Percentiles rank a stretch among this genome's conserved stretches.
Evolutionary conservation across 768 basidiomycete species (phyloP).

Genomic region (Plicaturopsis crispa): DNA sequence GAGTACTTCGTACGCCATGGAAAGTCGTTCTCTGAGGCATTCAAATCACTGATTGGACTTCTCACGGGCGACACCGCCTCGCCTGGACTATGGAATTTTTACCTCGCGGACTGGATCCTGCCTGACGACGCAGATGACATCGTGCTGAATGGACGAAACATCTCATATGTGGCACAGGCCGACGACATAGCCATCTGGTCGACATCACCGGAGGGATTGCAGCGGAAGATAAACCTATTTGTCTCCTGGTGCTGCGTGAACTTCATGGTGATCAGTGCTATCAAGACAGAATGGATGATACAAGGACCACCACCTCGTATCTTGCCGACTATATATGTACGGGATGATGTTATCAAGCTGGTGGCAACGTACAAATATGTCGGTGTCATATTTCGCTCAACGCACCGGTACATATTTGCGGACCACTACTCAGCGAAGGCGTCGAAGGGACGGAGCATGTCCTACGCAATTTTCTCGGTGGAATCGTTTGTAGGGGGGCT

Average conservation of each 20-base stretch:
- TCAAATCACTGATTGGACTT: constrained; percentile 16
- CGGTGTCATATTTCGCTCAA: constrained; percentile 7
- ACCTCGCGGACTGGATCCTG: constrained; percentile 13
- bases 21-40: constrained; percentile 6
- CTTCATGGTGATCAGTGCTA: constrained; percentile 17
- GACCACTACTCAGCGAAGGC: constrained; percentile 12
- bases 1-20: constrained; percentile 11
- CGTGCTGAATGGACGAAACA: constrained; percentile 3
- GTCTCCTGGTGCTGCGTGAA: constrained; percentile 16
- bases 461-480: constrained; percentile 10
- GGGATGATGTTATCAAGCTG: constrained; percentile 6
- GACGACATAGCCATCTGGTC: constrained; percentile 19
- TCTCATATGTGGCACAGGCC: constrained; percentile 18
- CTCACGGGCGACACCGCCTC: constrained; percentile 20
- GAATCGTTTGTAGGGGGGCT: constrained; percentile 11
- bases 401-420: constrained; percentile 5
- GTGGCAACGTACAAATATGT: constrained; percentile 10
- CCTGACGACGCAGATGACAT: constrained; percentile 10
- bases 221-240: constrained; percentile 11
- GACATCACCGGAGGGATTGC: constrained; percentile 10
- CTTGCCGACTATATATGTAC: not conserved
- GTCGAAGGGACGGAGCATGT: constrained; percentile 9
- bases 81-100: constrained; percentile 18
- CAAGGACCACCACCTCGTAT: constrained; percentile 9
- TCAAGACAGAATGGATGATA: constrained; percentile 15